Evolutionary conservation across 2,329 filamentous ascomycete species (phyloP).

Genomic region (Aspergillus sp.): DNA sequence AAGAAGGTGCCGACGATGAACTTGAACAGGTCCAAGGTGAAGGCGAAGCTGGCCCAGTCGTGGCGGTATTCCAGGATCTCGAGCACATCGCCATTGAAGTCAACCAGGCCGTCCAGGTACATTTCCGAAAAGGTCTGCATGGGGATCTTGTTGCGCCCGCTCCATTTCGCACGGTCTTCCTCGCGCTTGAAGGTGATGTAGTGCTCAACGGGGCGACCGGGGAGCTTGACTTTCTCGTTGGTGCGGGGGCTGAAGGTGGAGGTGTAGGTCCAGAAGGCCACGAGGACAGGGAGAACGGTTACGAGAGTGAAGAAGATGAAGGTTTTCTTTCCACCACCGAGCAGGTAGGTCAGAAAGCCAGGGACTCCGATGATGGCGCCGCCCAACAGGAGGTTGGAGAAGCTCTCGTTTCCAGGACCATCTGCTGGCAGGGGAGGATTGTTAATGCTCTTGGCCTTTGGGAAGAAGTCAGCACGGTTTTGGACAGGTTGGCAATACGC

Average conservation of each 20-base stretch:
- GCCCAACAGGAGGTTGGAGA: constrained; percentile 26
- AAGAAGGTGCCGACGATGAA: constrained; percentile 33
- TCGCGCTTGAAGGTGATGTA: constrained; percentile 32
- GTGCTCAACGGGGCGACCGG: constrained; percentile 28
- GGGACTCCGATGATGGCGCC: constrained; percentile 24
- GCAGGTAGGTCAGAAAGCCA: constrained; percentile 17
- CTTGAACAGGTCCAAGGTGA: constrained; percentile 34
- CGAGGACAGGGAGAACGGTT: constrained; percentile 19
- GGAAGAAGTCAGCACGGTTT: not conserved
- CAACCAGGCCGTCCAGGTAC: constrained; percentile 34
- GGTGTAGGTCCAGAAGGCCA: constrained; percentile 24
- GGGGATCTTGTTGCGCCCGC: constrained; percentile 30
- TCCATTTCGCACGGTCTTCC: constrained; percentile 25
- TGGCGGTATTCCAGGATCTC: constrained; percentile 38
- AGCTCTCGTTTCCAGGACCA: constrained; percentile 29
- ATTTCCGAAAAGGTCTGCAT: constrained; percentile 32
- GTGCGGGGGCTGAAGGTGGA: constrained; percentile 23
- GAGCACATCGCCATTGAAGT: constrained; percentile 38
- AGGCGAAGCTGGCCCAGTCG: constrained; percentile 36
- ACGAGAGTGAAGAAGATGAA: constrained; percentile 20
- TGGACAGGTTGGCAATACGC: not conserved
- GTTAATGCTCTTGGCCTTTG: constrained; percentile 30
- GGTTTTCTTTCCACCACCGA: constrained; percentile 22
- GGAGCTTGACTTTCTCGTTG: constrained; percentile 27
- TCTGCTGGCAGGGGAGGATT: constrained; percentile 27